Percentiles rank a stretch among this genome's conserved stretches.
Conservation (phyloP, 2,329 filamentous ascomycete species). For the Coniochaeta sp. region DNA sequence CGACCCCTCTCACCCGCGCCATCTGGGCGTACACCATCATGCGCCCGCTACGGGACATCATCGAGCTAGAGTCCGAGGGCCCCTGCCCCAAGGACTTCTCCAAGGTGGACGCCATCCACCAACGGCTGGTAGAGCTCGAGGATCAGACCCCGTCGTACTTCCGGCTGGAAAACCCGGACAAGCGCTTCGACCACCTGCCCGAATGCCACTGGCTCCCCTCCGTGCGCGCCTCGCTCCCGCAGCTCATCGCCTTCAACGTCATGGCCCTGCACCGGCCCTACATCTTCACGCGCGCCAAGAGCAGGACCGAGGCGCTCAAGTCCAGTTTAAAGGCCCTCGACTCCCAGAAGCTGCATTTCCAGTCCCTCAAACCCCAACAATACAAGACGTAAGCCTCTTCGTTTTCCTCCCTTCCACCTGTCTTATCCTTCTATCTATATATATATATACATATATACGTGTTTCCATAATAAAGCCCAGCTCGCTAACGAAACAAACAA, state of each 20-base stretch:
- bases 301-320: slow-evolving; percentile 46
- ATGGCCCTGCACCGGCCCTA: slow-evolving; percentile 57
- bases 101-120: slow-evolving; percentile 46
- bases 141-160: slow-evolving; percentile 43
- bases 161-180: slow-evolving; percentile 48
- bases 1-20: slow-evolving; percentile 46
- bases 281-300: slow-evolving; percentile 47
- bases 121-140: slow-evolving; percentile 38
- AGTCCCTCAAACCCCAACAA: slow-evolving; percentile 38
- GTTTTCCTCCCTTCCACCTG: neutral
- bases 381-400: slow-evolving; percentile 33
- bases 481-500: too few relatives aligned
- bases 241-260: slow-evolving; percentile 42
- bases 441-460: too few relatives aligned
- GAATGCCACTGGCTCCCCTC: slow-evolving; percentile 44
- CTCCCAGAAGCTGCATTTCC: slow-evolving; percentile 42
- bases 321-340: slow-evolving; percentile 49
- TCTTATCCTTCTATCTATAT: neutral
- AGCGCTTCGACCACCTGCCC: slow-evolving; percentile 44
- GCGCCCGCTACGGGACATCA: slow-evolving; percentile 42
- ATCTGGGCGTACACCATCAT: slow-evolving; percentile 43
- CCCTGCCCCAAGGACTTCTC: slow-evolving; percentile 45
- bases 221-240: slow-evolving; percentile 37
- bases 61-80: slow-evolving; percentile 48
- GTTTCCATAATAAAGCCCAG: too few relatives aligned